Evolutionary conservation across 1,284 basidiomycete genomes (phyloP).

Genomic region (Irpex sp.): DNA sequence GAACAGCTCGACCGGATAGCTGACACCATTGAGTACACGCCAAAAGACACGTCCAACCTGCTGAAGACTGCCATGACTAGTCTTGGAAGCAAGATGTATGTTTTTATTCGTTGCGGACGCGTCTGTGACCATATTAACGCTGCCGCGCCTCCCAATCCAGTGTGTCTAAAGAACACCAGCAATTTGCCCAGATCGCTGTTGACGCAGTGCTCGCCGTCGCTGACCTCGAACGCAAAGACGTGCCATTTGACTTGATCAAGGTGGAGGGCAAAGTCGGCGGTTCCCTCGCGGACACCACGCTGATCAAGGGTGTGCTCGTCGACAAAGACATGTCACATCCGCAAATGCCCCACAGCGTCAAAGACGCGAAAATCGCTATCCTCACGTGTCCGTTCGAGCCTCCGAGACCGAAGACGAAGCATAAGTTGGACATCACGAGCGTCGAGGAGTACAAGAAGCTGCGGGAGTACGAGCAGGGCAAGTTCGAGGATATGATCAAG

Average conservation of each 20-base stretch:
- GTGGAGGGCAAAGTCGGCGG: constrained; percentile 99
- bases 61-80: constrained; percentile 95
- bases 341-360: constrained; percentile 90
- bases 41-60: constrained; percentile 80
- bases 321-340: constrained; percentile 99
- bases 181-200: constrained; percentile 97
- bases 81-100: constrained; percentile 95
- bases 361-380: constrained; percentile 92
- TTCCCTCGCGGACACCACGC: constrained; percentile 88
- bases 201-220: constrained; percentile 96
- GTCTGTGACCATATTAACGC: neutral
- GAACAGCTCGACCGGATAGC: constrained; percentile 89
- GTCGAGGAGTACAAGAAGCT: constrained; percentile 99
- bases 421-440: constrained; percentile 95
- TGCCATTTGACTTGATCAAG: constrained; percentile 98
- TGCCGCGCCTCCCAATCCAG: constrained; percentile 37
- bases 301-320: constrained; percentile 94
- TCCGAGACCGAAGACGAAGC: constrained; percentile 98
- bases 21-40: constrained; percentile 87
- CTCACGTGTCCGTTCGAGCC: constrained; percentile 99
- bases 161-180: constrained; percentile 93
- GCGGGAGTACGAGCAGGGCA: constrained; percentile 92
- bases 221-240: constrained; percentile 91
- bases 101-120: constrained; percentile 10
- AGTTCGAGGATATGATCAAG: constrained; percentile 97